Percentiles rank a stretch among this genome's conserved stretches.
phyloP scores from a whole-genome alignment of 495 filamentous ascomycete species.

The Aspergillus ellipticus region DNA sequence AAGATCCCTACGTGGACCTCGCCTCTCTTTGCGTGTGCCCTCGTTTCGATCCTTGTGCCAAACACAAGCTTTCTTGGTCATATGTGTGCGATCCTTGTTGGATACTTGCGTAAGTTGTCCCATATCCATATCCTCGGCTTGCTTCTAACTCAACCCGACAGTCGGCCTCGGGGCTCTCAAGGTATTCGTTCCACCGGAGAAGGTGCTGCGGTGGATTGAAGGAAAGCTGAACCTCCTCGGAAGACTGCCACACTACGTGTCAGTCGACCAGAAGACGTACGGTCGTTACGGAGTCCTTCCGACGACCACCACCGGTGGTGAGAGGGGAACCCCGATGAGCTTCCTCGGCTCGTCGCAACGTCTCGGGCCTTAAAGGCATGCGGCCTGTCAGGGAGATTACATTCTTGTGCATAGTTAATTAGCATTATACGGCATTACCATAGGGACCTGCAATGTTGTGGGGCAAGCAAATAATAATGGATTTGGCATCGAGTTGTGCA shows the following conservation, averaged over 20 bases:
- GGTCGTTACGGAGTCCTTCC: slow-evolving; percentile 90
- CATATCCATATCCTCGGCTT: not conserved
- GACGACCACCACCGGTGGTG: slow-evolving; percentile 41
- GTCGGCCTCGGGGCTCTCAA: slow-evolving; percentile 82
- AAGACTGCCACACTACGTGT: slow-evolving; percentile 81
- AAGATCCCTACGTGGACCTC: slow-evolving; percentile 90
- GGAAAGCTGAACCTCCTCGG: slow-evolving; percentile 77
- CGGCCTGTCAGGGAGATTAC: slow-evolving; percentile 10
- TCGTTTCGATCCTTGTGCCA: slow-evolving; percentile 70
- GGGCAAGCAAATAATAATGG: slow-evolving; percentile 17
- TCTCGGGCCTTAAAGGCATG: slow-evolving; percentile 53
- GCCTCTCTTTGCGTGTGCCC: slow-evolving; percentile 68
- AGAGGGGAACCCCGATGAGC: slow-evolving; percentile 50
- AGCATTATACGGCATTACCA: slow-evolving; percentile 9
- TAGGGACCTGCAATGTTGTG: slow-evolving; percentile 13
- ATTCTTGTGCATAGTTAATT: slow-evolving; percentile 37
- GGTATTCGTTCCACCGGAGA: slow-evolving; percentile 78
- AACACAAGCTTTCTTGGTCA: slow-evolving; percentile 83
- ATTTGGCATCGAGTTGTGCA: slow-evolving; percentile 15
- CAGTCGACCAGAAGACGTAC: slow-evolving; percentile 92
- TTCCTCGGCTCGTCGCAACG: slow-evolving; percentile 61
- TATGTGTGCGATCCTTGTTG: slow-evolving; percentile 72
- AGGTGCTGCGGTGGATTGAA: slow-evolving; percentile 77
- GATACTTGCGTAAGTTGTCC: slow-evolving; percentile 71
- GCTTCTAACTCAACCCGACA: slow-evolving; percentile 32